Percentiles rank a stretch among this genome's conserved stretches.
Conservation (phyloP, 208 protist species). For the Angomonas deanei region DNA sequence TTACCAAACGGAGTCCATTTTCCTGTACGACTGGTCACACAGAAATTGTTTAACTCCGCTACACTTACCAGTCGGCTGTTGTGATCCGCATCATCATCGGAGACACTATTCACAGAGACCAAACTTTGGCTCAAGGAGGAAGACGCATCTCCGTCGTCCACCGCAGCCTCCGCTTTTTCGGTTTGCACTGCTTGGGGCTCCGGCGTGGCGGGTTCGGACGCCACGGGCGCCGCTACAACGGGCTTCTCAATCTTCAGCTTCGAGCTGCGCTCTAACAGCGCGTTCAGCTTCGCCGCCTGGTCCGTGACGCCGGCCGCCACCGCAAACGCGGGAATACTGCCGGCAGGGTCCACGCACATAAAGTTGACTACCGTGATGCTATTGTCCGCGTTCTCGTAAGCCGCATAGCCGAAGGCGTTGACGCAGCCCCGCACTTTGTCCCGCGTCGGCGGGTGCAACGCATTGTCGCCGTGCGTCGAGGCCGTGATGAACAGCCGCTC, state of each 20-base stretch:
- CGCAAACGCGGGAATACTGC: too few relatives aligned
- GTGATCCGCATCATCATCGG: neutral
- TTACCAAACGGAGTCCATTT: constrained; percentile 1
- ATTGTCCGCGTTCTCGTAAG: too few relatives aligned
- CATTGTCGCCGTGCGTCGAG: too few relatives aligned
- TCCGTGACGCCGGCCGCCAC: too few relatives aligned
- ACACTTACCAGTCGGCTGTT: neutral
- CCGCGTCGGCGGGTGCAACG: too few relatives aligned
- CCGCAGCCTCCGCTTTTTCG: too few relatives aligned
- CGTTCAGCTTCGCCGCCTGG: neutral
- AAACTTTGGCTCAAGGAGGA: neutral
- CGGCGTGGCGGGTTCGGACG: neutral
- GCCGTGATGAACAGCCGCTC: too few relatives aligned
- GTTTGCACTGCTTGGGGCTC: too few relatives aligned
- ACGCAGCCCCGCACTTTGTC: too few relatives aligned
- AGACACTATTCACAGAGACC: neutral
- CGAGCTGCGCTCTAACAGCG: neutral
- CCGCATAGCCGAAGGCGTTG: too few relatives aligned
- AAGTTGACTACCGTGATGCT: too few relatives aligned
- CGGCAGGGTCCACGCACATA: too few relatives aligned
- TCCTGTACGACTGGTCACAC: neutral
- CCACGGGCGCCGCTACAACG: neutral
- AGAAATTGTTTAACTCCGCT: neutral
- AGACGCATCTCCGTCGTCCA: neutral
- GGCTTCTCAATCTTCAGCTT: neutral